Base-by-base conservation (phyloP, 768 basidiomycete genomes). In the Candolleomyces efflorescens region DNA sequence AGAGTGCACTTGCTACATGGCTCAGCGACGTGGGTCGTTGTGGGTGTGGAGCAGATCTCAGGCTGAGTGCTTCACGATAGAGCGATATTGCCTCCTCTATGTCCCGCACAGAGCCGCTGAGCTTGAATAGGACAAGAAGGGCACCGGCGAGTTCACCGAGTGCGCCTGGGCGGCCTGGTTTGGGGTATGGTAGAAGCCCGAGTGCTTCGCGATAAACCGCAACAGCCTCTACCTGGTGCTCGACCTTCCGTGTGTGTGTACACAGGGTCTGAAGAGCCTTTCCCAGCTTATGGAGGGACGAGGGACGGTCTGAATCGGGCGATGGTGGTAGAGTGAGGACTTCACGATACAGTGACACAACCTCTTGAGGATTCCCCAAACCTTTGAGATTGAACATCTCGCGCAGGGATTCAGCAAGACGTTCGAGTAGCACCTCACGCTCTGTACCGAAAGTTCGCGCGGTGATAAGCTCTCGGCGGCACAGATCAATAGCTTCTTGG, bases 61-160 rank as follows among this genome's bases (percentile, higher is more conserved):
- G 55, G 13, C 20, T n/a, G 27, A 55, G 44, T 7, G 44, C 41
- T 47, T 55, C 43, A 12, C 39, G 17, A 36, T 26, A 22, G 5
- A 46, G 24, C 12, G 23, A 23, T 9, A 47, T 55, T 17, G 37
- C 36, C 54, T 55, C 37, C 17, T 55, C 54, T 10, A 46, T 24
- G 39, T 55, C 54, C 4, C 18, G 13, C 12, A 55, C 22, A 10
- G 22, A 3, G 1, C 51, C 51, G 11, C 12, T 13, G 3, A 17
- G n/a, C n/a, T 4, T 18, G 63, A 58, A 72, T 10, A 62, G 62
- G 20, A 23, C 41, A 13, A 23, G 20, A 17, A 66, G 59, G 11
- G 38, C 37, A 41, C 17, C 53, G 24, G 60, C 67, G 15, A 65
- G 58, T 27, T 57, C 51, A 48, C 24, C 38, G n/a, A 57, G 48